These are phyloP conservation scores for Blastobotrys chiropterorum DNA, from an alignment of 805 yeast genomes.

Conservation along the genomic window DNA sequence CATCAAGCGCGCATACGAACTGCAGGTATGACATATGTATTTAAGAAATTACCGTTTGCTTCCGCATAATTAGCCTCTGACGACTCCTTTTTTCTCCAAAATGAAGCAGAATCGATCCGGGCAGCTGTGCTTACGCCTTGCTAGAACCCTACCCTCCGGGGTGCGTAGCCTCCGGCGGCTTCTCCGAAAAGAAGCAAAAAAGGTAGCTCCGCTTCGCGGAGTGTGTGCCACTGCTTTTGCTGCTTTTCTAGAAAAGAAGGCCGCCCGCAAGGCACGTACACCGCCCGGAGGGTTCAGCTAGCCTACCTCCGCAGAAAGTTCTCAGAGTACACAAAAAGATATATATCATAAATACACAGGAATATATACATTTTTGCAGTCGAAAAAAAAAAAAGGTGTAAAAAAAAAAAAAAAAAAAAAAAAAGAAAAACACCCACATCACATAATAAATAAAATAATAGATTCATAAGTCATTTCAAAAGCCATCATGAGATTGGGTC, in stretches of 20 bases:
- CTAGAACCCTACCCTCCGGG: too few species aligned
- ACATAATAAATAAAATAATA: background rate
- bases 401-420: background rate
- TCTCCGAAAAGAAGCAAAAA: background rate
- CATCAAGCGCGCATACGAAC: slow-evolving; percentile 29
- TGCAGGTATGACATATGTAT: background rate
- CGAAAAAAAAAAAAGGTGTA: background rate
- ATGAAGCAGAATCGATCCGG: background rate
- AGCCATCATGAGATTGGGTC: background rate
- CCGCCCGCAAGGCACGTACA: background rate
- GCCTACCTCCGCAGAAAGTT: too few species aligned
- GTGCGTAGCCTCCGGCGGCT: background rate
- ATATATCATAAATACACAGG: background rate
- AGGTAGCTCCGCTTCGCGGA: background rate
- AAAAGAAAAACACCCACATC: background rate
- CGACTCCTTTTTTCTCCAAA: background rate
- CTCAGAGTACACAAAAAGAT: background rate
- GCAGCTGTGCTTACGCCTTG: background rate
- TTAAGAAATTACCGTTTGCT: too few species aligned
- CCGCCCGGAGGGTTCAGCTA: too few species aligned
- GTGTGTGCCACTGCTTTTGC: background rate
- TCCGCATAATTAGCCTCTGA: background rate
- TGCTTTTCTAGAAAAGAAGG: background rate
- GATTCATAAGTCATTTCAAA: background rate
- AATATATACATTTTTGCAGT: background rate